Evolutionary conservation across 2,329 filamentous ascomycete species (phyloP).

Genomic region (Pseudogymnoascus sp.): DNA sequence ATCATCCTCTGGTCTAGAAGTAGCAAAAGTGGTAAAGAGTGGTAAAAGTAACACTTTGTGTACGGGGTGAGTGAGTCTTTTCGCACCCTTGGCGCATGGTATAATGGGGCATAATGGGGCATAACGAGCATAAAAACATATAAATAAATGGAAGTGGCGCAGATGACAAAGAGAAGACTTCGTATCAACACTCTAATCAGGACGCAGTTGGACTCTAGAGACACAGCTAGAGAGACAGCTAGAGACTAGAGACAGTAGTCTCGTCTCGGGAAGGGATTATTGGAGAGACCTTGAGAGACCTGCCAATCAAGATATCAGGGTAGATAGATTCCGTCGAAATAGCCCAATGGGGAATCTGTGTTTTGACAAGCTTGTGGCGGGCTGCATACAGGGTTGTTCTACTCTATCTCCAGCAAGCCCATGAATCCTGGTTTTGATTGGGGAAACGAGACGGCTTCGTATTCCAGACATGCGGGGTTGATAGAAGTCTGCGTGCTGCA

Average conservation of each 20-base stretch:
- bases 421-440: not conserved
- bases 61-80: not conserved
- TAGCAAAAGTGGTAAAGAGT: too few relatives aligned
- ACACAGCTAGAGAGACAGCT: too few relatives aligned
- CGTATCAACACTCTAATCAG: not conserved
- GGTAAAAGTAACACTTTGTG: not conserved
- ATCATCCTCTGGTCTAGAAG: too few relatives aligned
- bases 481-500: not conserved
- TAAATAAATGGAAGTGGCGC: not conserved
- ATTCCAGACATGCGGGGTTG: not conserved
- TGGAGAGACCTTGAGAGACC: too few relatives aligned
- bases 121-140: not conserved
- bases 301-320: not conserved
- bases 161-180: not conserved
- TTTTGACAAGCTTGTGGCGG: not conserved
- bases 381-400: not conserved
- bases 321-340: not conserved
- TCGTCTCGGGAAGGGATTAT: too few relatives aligned
- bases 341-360: not conserved
- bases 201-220: conserved; percentile 1
- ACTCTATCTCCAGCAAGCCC: not conserved
- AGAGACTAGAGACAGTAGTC: not conserved
- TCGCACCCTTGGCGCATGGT: not conserved
- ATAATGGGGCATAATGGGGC: too few relatives aligned
- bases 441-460: not conserved